Percentiles rank a stretch among this genome's conserved stretches.
Evolutionary conservation across 495 filamentous ascomycete species (phyloP).

Genomic region (Neurospora cerealis): DNA sequence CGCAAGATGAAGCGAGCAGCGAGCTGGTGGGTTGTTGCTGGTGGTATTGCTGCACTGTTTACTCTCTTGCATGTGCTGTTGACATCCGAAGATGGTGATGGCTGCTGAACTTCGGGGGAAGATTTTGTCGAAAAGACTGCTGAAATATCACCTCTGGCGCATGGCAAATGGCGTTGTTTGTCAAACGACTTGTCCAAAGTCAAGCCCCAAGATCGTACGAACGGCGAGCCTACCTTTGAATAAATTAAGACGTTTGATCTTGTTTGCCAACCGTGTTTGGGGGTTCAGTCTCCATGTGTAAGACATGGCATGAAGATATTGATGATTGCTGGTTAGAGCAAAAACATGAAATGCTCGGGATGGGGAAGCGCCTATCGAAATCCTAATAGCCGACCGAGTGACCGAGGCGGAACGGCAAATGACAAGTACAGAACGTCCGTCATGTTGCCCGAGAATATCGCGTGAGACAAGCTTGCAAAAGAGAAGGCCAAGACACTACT

Average conservation of each 20-base stretch:
- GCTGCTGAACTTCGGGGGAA: background rate
- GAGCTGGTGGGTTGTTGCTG: background rate
- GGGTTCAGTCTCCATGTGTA: background rate
- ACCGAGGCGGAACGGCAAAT: background rate
- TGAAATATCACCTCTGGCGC: background rate
- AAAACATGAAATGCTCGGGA: background rate
- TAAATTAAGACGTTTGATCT: background rate
- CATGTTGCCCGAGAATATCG: background rate
- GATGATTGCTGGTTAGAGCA: background rate
- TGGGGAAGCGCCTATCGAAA: background rate
- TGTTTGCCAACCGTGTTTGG: background rate
- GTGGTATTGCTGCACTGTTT: background rate
- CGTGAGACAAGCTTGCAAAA: background rate
- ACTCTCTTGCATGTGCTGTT: background rate
- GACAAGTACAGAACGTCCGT: background rate
- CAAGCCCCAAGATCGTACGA: background rate
- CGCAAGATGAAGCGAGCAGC: background rate
- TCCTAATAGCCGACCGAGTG: background rate
- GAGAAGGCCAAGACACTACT: background rate
- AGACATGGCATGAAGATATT: background rate
- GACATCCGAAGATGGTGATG: background rate
- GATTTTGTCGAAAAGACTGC: background rate
- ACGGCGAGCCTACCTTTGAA: background rate
- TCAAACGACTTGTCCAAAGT: background rate
- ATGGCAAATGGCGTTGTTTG: background rate